phyloP scores from a whole-genome alignment of 129 eudicot species.

The Calendula officinalis region DNA sequence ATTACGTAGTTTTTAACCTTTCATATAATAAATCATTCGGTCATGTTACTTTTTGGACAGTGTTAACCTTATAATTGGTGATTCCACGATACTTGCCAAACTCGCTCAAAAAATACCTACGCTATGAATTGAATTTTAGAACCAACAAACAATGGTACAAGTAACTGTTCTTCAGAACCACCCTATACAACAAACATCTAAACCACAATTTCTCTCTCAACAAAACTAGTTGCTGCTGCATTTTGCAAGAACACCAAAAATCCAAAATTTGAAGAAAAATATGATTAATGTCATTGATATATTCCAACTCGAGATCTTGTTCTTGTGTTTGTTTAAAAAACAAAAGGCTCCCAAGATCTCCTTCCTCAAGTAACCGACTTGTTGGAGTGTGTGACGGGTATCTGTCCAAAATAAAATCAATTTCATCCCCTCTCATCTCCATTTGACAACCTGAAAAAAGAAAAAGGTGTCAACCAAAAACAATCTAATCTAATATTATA shows the following conservation, averaged over 20 bases:
- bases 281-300: slow-evolving; percentile 41
- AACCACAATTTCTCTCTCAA: slow-evolving; percentile 24
- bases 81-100: too few relatives aligned
- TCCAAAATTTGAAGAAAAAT: background rate
- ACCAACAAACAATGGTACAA: background rate
- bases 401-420: slow-evolving; percentile 56
- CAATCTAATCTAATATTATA: too few relatives aligned
- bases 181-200: slow-evolving; percentile 26
- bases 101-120: too few relatives aligned
- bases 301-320: slow-evolving; percentile 44
- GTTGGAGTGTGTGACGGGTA: slow-evolving; percentile 77
- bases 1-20: too few relatives aligned
- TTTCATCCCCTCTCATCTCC: slow-evolving; percentile 78
- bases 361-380: slow-evolving; percentile 70
- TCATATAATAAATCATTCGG: too few relatives aligned
- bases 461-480: background rate
- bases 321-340: slow-evolving; percentile 45
- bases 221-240: slow-evolving; percentile 20
- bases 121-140: background rate
- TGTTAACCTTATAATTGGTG: too few relatives aligned
- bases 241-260: slow-evolving; percentile 14
- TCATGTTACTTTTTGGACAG: too few relatives aligned
- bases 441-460: slow-evolving; percentile 62
- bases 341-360: slow-evolving; percentile 79
- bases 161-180: background rate